Evolutionary conservation across 225 moss, liverwort and hornwort species (phyloP), one percentile per base, ranked within the genome.

Genomic region (Pleurozium schreberi): DNA sequence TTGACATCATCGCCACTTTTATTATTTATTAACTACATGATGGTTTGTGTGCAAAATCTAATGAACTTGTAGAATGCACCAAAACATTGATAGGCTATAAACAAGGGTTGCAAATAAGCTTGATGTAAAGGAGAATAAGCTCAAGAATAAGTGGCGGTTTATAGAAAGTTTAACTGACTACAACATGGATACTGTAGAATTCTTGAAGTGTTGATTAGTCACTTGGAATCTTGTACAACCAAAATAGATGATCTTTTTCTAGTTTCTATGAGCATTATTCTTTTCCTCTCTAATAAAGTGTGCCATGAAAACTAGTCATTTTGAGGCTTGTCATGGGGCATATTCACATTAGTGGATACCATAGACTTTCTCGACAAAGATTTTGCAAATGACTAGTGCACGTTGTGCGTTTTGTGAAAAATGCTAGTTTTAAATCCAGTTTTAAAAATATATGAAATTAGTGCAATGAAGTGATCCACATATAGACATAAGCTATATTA

Each of bases 281-380:
- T 20, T 75, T 52, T 52, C 34, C 0, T 50, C 13, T 75, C 22
- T 22, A 21, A 52, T 22, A 14, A 8, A 12, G 2, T 14, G 20
- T 34, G 19, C 0, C 22, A 8, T 52, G 5, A 0, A 0, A 0
- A 4, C 2, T 0, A 0, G 1, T 52, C 3, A 52, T 52, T 34
- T 53, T 36, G 13, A 52, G 0, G 2, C 22, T 2, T 5, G 4
- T 8, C 0, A 7, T 45, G 1, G 49, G 7, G 0, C 5, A 33
- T 8, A 75, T 12, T 5, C 1, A 75, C 0, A 0, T 0, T 33
- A 34, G 12, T 1, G 8, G 1, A 3, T 20, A 75, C 8, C 5
- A 33, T 2, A n/a, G n/a, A n/a, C n/a, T 20, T 75, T 0, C 21
- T 75, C 2, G 5, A 33, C 31, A 75, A 33, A 75, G 19, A 49